A percentile compares a stretch with the other conserved stretches of the same genome.
Evolutionary conservation across 2,329 filamentous ascomycete genomes (phyloP).

Genomic region (Pseudogymnoascus sp.): DNA sequence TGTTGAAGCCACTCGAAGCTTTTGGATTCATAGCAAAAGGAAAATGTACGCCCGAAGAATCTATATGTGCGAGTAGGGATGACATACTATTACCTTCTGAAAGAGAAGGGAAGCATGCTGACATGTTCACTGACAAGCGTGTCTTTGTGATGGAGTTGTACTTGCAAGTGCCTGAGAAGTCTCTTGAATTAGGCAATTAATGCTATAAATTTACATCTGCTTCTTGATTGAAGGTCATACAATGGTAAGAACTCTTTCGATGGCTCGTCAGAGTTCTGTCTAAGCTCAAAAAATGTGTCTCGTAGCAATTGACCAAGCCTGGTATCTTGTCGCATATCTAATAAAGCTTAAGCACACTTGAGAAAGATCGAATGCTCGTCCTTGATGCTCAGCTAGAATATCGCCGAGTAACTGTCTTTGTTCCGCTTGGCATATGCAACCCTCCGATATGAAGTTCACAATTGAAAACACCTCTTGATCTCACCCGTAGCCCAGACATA

Average conservation of each 20-base stretch:
- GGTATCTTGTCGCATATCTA: no score
- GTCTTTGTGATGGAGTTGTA: slow-evolving; percentile 19
- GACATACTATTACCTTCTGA: slow-evolving; percentile 24
- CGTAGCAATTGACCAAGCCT: no score
- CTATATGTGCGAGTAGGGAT: slow-evolving; percentile 26
- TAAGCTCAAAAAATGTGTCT: no score
- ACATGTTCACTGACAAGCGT: slow-evolving; percentile 18
- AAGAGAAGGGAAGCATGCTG: slow-evolving; percentile 16
- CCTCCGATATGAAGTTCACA: slow-evolving; percentile 2
- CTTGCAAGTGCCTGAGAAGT: no score
- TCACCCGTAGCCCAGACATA: slow-evolving; percentile 13
- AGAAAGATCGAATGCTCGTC: slow-evolving; percentile 10
- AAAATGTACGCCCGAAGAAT: slow-evolving; percentile 26
- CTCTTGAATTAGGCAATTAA: no score
- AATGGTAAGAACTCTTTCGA: no score
- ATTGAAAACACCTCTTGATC: slow-evolving; percentile 15
- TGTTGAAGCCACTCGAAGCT: slow-evolving; percentile 21
- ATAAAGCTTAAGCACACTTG: no score
- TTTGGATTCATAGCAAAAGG: slow-evolving; percentile 25
- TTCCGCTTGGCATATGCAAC: slow-evolving; percentile 13
- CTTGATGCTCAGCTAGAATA: slow-evolving; percentile 17
- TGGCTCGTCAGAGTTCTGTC: no score
- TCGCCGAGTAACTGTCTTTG: slow-evolving; percentile 16
- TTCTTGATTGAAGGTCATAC: no score
- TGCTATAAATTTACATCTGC: no score